These are phyloP conservation scores for Ophiostoma ulmi DNA, from an alignment of 2,329 filamentous ascomycete species.

Conservation along the genomic window DNA sequence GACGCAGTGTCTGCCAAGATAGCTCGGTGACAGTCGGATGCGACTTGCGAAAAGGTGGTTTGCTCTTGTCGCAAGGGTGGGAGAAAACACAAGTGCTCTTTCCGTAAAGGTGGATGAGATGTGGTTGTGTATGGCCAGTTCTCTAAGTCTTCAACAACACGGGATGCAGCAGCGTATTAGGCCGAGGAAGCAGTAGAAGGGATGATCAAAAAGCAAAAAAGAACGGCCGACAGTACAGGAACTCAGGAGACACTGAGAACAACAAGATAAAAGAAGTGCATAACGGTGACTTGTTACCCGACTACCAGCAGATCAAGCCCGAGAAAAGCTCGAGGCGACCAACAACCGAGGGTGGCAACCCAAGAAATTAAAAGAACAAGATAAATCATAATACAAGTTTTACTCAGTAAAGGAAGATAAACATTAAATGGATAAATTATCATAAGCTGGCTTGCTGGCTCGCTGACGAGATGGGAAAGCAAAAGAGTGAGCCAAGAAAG, in stretches of 20 bases:
- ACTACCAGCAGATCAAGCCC: background rate
- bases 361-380: background rate
- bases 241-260: background rate
- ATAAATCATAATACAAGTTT: background rate
- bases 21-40: conserved; percentile 18
- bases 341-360: background rate
- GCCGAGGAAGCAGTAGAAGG: background rate
- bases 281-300: background rate
- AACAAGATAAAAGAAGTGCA: conserved; percentile 1
- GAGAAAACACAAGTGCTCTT: background rate
- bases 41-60: conserved; percentile 11
- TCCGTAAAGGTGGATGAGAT: background rate
- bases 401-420: background rate
- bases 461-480: background rate
- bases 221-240: conserved; percentile 10
- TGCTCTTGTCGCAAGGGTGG: conserved; percentile 9
- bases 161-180: conserved; percentile 9
- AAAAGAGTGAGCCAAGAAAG: background rate
- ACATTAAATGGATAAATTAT: background rate
- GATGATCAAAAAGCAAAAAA: background rate
- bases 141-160: background rate
- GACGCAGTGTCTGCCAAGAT: conserved; percentile 16
- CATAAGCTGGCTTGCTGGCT: background rate
- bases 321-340: background rate
- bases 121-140: background rate